Evolutionary conservation across 2,329 filamentous ascomycete species (phyloP).

Genomic region (Fusarium sp.): DNA sequence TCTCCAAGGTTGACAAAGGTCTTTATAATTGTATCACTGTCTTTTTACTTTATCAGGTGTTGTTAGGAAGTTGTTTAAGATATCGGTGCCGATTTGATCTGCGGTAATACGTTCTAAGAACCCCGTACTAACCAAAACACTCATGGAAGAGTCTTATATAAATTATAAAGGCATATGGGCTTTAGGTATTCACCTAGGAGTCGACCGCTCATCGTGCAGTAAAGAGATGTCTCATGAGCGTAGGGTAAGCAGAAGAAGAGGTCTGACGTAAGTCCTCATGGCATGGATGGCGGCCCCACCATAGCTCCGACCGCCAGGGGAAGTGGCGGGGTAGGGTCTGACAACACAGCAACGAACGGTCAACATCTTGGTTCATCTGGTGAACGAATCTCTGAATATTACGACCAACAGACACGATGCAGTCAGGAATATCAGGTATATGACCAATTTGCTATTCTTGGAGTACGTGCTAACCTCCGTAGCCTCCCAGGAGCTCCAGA

Average conservation of each 20-base stretch:
- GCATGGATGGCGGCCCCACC: conserved; percentile 36
- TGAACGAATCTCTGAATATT: conserved; percentile 16
- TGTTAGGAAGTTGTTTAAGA: too few relatives aligned
- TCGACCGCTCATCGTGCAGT: not conserved
- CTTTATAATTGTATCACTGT: not conserved
- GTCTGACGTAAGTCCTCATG: conserved; percentile 13
- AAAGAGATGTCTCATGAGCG: not conserved
- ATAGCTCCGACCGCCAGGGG: conserved; percentile 32
- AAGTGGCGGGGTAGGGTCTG: conserved; percentile 46
- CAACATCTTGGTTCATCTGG: conserved; percentile 4
- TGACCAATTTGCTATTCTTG: not conserved
- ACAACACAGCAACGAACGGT: conserved; percentile 32
- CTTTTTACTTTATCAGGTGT: not conserved
- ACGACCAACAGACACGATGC: conserved; percentile 62
- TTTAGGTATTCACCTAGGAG: too few relatives aligned
- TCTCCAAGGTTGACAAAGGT: not conserved
- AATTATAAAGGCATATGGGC: too few relatives aligned
- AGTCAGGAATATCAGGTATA: conserved; percentile 81
- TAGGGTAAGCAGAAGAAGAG: conserved; percentile 33
- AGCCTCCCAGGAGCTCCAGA: conserved; percentile 82
- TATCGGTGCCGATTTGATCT: too few relatives aligned
- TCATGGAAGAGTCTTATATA: too few relatives aligned
- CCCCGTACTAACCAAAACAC: too few relatives aligned
- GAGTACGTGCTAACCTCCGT: conserved; percentile 19
- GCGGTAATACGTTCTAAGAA: too few relatives aligned